A percentile compares a stretch with the other conserved stretches of the same genome.
phyloP scores from a whole-genome alignment of 2,329 filamentous ascomycete species.

The Epicoccum nigrum region DNA sequence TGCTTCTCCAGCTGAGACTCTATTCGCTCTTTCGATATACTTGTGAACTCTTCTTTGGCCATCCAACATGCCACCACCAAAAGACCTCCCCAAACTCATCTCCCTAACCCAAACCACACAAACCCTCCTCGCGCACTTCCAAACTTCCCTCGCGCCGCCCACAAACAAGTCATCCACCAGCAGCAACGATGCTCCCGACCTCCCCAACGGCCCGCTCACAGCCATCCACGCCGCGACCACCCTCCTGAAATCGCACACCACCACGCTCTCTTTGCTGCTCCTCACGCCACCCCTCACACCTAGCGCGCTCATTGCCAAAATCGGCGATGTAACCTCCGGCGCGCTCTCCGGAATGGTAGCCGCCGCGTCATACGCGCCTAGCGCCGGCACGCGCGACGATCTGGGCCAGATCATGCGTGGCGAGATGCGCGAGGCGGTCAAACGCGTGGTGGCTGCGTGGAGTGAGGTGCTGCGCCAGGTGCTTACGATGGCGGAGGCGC shows the following conservation, averaged over 20 bases:
- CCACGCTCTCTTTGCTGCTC: conserved; percentile 84
- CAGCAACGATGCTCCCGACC: conserved; percentile 15
- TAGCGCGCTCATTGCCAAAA: conserved; percentile 71
- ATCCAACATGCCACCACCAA: conserved; percentile 5
- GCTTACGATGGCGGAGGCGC: conserved; percentile 61
- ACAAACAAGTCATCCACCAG: not conserved
- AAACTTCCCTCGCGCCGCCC: conserved; percentile 36
- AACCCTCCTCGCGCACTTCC: conserved; percentile 45
- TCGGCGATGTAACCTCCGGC: conserved; percentile 73
- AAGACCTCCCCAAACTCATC: conserved; percentile 39
- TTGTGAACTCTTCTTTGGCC: no score
- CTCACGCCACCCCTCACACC: conserved; percentile 88
- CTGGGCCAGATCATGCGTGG: conserved; percentile 59
- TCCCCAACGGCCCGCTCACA: conserved; percentile 59
- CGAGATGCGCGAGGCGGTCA: conserved; percentile 67
- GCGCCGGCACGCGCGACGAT: conserved; percentile 22
- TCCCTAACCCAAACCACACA: conserved; percentile 45
- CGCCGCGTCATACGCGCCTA: conserved; percentile 47
- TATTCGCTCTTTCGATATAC: not conserved
- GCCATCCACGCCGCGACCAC: conserved; percentile 74
- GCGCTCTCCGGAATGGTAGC: conserved; percentile 77
- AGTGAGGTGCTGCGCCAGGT: conserved; percentile 66
- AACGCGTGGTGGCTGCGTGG: conserved; percentile 68
- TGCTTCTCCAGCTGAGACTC: not conserved
- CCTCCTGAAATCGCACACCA: conserved; percentile 80